Base-by-base conservation (phyloP, 371 early-diverging fungal genomes). In the Mucor saturninus region DNA sequence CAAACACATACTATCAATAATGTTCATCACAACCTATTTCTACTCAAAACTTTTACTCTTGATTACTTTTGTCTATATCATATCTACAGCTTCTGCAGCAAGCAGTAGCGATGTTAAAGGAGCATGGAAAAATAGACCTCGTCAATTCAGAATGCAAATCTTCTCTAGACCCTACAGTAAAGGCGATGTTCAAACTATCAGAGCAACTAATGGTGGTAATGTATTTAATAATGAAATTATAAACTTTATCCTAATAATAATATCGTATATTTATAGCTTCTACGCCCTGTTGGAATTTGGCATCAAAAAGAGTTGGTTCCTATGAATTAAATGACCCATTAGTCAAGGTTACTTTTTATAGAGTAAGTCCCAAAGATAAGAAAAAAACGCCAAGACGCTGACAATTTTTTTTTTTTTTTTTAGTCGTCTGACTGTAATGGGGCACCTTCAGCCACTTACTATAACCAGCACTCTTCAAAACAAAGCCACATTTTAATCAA, bases 271-370 rank as follows among this genome's bases (percentile, higher is more conserved):
- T 21, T 32, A 35, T 53, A 71, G 66, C 58, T 5, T 49, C 64
- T 37, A 28, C 61, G 28, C 57, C 64, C 15, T 71, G 72, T 14
- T 64, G 68, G 67, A 71, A 71, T 50, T 31, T 71, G 26, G 48
- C 67, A 15, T 67, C 67, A 2, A 71, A 64, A 54, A 53, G 61
- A 43, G 72, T 71, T 4, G 72, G 72, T 3, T 71, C 72, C 15
- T 64, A 57, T 49, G 72, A 64, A 29, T 29, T 71, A 5, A 71
- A 71, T 52, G 72, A 71, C 40, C 72, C 72, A 26, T 51, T 71
- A 29, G 64, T 67, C 35, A 71, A 67, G 57, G 59, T 71, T 32
- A 64, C 65, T n/a, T 67, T 71, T 42, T 71, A 64, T 51, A 54
- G 67, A 53, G 67, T 67, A 67, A 54, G 64, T 59, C 11, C n/a